phyloP scores from a whole-genome alignment of 1,284 basidiomycete genomes.

The Farysia itapuensis region DNA sequence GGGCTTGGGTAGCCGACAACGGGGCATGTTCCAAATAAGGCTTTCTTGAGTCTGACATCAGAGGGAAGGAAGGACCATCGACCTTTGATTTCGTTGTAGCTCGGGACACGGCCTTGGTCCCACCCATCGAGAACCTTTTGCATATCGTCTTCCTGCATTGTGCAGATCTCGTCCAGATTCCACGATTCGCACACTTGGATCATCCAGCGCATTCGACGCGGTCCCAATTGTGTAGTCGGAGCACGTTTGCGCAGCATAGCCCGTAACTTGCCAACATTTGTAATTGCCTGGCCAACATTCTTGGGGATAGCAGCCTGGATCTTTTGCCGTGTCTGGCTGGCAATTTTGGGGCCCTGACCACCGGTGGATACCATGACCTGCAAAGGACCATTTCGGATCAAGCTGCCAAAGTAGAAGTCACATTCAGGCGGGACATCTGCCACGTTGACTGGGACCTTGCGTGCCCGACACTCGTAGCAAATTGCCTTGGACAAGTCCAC shows the following conservation, averaged over 20 bases:
- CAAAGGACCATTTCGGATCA: slow-evolving; percentile 84
- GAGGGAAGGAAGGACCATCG: slow-evolving; percentile 15
- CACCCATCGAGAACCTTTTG: slow-evolving; percentile 57
- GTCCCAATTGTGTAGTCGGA: slow-evolving; percentile 73
- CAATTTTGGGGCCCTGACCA: slow-evolving; percentile 88
- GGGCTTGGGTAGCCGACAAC: slow-evolving; percentile 48
- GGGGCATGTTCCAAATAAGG: slow-evolving; percentile 41
- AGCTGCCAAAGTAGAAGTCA: slow-evolving; percentile 97
- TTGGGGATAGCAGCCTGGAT: slow-evolving; percentile 73
- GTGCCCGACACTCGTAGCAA: slow-evolving; percentile 71
- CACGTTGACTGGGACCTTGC: slow-evolving; percentile 84
- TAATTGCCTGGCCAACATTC: slow-evolving; percentile 76
- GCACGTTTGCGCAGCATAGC: slow-evolving; percentile 71
- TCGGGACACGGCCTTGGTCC: slow-evolving; percentile 53
- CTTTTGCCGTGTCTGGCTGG: slow-evolving; percentile 75
- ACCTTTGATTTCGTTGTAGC: slow-evolving; percentile 43
- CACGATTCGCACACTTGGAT: slow-evolving; percentile 82
- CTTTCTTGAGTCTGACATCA: slow-evolving; percentile 28
- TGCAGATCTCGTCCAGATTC: slow-evolving; percentile 74
- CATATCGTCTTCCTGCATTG: slow-evolving; percentile 66
- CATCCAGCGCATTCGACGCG: slow-evolving; percentile 92
- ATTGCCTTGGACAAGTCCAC: slow-evolving; percentile 72
- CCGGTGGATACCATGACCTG: slow-evolving; percentile 96
- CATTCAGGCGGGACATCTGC: slow-evolving; percentile 86
- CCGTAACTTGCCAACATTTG: slow-evolving; percentile 75